A percentile compares a stretch with the other conserved stretches of the same genome.
phyloP scores from a whole-genome alignment of 805 yeast genomes.

The Isabelozyma pseudorhagii region DNA sequence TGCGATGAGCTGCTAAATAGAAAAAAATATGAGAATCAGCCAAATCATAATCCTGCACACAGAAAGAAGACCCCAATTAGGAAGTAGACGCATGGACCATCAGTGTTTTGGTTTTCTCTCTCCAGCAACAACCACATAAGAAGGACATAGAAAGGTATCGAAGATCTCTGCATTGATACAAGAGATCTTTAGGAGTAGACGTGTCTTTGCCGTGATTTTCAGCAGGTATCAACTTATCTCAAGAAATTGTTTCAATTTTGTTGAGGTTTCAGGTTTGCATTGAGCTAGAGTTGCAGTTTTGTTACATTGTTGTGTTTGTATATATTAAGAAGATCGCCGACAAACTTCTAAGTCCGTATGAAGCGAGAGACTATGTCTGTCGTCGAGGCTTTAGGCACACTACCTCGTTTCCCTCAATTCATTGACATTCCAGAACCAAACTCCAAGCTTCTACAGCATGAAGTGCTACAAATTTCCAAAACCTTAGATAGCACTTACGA shows the following conservation, averaged over 20 bases:
- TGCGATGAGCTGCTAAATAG: slow-evolving; percentile 1
- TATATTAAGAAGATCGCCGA: neutral
- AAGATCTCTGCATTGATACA: too few species aligned
- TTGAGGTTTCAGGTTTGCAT: neutral
- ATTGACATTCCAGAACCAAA: slow-evolving; percentile 13
- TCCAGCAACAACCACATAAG: too few species aligned
- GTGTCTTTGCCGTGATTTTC: too few species aligned
- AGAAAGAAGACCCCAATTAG: neutral
- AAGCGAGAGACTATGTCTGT: neutral
- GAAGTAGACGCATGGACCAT: neutral
- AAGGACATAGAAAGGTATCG: too few species aligned
- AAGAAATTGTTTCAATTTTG: neutral
- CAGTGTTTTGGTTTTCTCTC: neutral
- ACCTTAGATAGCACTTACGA: slow-evolving; percentile 24
- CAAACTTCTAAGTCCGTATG: neutral
- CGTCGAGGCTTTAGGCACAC: neutral
- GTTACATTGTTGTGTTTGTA: neutral
- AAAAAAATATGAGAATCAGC: neutral
- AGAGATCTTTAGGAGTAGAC: too few species aligned
- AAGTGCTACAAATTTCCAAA: slow-evolving; percentile 23
- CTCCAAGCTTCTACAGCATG: slow-evolving; percentile 10
- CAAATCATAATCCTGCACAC: neutral
- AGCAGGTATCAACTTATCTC: too few species aligned
- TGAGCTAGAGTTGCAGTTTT: neutral
- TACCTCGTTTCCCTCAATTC: slow-evolving; percentile 18